Base-by-base conservation (phyloP, 257 asterid genomes). In the Cordia subcordata region DNA sequence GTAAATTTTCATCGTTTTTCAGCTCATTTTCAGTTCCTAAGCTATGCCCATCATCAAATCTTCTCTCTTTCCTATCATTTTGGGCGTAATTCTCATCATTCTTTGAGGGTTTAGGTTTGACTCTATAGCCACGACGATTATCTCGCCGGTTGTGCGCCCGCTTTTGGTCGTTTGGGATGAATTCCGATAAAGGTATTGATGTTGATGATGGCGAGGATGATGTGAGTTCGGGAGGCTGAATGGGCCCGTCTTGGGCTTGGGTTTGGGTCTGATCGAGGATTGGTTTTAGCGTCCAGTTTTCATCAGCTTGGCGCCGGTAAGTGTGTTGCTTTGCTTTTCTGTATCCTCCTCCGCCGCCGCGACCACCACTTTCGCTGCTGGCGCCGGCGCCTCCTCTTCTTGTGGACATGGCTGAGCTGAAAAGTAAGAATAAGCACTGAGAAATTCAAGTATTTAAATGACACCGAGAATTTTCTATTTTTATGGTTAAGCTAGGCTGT, bases 61-160 rank as follows among this genome's bases (percentile, higher is more conserved):
- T 46, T 38, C 67, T 74, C 44, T 63, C 70, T 39, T 49, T 53
- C 38, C 20, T 75, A 13, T 45, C 44, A 8, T 11, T 53, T 16
- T 9, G 18, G 13, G 39, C 65, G 16, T 54, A 59, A 53, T 55
- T 55, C 58, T 59, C 50, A 62, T 68, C 49, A 44, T 80, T 75
- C 73, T 65, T 63, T 18, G 60, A 73, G 57, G 73, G 45, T 61
- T 62, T 71, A 20, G 19, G 49, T 53, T 13, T 56, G 49, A 47
- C 40, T 42, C 14, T 42, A 8, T 42, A 42, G 13, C 70, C 16
- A 13, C 63, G 58, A 17, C 56, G 53, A 55, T 56, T 68, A 68
- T 66, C 71, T 21, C 64, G 55, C 54, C 57, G 54, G 56, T 55
- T 53, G 19, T 47, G 65, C 32, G 66, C 65, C 32, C 19, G 49